Conservation (phyloP, 176 grass and related monocot species). For the Ensete ventricosum region DNA sequence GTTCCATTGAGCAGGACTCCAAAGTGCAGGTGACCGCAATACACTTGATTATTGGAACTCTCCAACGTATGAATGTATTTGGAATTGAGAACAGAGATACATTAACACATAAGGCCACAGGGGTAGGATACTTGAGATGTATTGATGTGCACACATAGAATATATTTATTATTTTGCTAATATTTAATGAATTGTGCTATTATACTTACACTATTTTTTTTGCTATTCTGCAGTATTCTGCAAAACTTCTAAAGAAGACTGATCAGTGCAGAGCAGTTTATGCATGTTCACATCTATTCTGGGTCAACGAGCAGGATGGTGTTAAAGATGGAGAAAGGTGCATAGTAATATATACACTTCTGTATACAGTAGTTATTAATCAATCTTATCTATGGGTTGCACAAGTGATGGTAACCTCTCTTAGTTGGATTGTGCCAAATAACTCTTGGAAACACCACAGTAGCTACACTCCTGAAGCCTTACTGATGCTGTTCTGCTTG, state of each 20-base stretch:
- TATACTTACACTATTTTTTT: neutral
- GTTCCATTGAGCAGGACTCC: conserved; percentile 55
- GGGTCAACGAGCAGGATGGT: conserved; percentile 85
- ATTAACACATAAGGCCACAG: conserved; percentile 94
- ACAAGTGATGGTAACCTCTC: neutral
- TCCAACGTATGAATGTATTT: conserved; percentile 92
- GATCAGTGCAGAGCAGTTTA: conserved; percentile 98
- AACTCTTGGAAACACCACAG: neutral
- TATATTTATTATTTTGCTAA: neutral
- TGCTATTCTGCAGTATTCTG: conserved; percentile 62
- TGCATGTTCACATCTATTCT: conserved; percentile 97
- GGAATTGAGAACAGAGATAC: conserved; percentile 97
- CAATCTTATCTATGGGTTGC: neutral
- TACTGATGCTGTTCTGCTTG: neutral
- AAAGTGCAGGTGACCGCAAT: conserved; percentile 97
- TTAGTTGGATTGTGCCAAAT: neutral
- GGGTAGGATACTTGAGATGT: conserved; percentile 35
- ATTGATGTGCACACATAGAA: neutral
- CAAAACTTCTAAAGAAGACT: conserved; percentile 94
- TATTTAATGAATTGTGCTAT: neutral
- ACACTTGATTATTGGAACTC: conserved; percentile 91
- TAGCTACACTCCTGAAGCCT: neutral
- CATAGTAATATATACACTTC: neutral
- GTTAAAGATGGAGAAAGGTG: conserved; percentile 98
- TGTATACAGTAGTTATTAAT: neutral